A percentile compares a stretch with the other conserved stretches of the same genome.
Conservation (phyloP, 345 rosid species). For the Combretum micranthum region DNA sequence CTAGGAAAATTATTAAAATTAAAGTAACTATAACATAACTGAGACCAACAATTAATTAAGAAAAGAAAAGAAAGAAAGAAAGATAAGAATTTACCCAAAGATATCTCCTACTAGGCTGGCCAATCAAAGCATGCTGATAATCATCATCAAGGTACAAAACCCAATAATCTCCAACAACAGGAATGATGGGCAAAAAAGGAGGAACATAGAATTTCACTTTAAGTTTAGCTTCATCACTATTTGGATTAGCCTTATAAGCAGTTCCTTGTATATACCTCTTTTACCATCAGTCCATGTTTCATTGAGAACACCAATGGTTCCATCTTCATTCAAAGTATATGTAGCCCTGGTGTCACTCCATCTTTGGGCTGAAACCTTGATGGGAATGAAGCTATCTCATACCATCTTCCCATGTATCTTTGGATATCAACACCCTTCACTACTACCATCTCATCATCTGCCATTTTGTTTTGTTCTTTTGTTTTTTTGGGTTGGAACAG, state of each 20-base stretch:
- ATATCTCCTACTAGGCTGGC: conserved; percentile 61
- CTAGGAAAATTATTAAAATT: background rate
- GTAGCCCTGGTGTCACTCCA: conserved; percentile 81
- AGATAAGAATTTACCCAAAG: conserved; percentile 53
- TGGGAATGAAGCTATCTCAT: conserved; percentile 87
- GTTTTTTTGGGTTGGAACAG: background rate
- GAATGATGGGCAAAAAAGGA: conserved; percentile 76
- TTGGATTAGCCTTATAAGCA: conserved; percentile 72
- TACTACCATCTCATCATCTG: conserved; percentile 58
- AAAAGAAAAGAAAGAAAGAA: background rate
- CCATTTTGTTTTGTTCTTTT: conserved; percentile 14
- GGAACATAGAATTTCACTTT: conserved; percentile 88
- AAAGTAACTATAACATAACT: background rate
- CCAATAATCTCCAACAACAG: conserved; percentile 85
- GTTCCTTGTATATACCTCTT: conserved; percentile 55
- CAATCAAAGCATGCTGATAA: conserved; percentile 61
- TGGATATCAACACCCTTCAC: conserved; percentile 56
- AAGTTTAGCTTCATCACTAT: conserved; percentile 79
- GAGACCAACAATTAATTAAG: background rate
- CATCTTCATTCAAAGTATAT: conserved; percentile 62
- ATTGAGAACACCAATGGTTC: conserved; percentile 66
- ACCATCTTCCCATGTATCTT: conserved; percentile 90
- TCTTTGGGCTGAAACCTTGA: conserved; percentile 70
- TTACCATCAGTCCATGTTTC: conserved; percentile 80
- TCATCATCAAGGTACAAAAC: conserved; percentile 58